Base-by-base conservation (phyloP, 2,329 filamentous ascomycete genomes). In the Sclerotinia spermophila region DNA sequence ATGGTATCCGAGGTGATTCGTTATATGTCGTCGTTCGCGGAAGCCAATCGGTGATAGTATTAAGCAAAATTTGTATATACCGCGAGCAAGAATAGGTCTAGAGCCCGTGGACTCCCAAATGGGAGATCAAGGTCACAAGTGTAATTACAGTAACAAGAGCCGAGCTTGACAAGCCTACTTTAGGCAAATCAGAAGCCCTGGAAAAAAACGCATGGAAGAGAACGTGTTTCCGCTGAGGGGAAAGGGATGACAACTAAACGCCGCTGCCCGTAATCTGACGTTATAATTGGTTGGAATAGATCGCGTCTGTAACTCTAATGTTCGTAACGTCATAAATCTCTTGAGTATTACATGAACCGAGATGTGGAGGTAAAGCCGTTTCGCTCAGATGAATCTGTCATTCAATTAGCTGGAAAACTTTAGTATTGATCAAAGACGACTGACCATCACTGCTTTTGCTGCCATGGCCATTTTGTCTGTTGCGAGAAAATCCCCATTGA, bases 401-500 rank as follows among this genome's bases (percentile, higher is more conserved):
- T 71, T 71, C 66, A 73, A 74, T 78, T 77, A 77, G 77, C 74
- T 75, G 59, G 70, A 73, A 65, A 67, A 72, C 76, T 15, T 71
- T 67, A 73, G 71, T 59, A 65, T 71, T 66, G 73, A 73, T 60
- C 72, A 68, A 68, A 67, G 77, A 76, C 76, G 75, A 72, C 85
- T 80, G 81, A 87, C 86, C 88, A 76, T 75, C 76, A 79, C 88
- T 90, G 70, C 86, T 85, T 72, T 87, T 84, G 74, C 87, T 85
- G 79, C 85, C 84, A 77, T 90, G 88, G 33, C 88, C 88, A 75
- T 88, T 89, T 68, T 85, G 78, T 64, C 88, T 85, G 72, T 80
- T 81, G 71, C 88, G 86, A 51, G 80, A 82, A 75, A 90, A 90
- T 42, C 88, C 87, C 87, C 88, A 90, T 77, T 87, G 86, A 2